Base-by-base conservation (phyloP, 257 asterid genomes). In the Verbena officinalis region DNA sequence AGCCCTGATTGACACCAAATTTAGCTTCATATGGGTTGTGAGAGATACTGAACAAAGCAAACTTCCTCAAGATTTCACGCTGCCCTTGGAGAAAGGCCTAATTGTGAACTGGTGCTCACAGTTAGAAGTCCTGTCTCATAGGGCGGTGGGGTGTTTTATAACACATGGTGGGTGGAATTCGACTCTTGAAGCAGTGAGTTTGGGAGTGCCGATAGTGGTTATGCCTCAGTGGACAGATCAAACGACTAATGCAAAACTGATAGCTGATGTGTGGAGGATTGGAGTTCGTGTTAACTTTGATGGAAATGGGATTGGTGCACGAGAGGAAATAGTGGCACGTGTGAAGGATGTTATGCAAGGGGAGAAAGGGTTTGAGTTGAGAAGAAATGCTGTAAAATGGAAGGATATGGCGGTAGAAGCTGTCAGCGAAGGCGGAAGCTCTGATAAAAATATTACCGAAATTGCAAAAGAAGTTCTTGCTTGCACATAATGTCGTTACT, bases 121-220 rank as follows among this genome's bases (percentile, higher is more conserved):
- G 5, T 23, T 62, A 1, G 59, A 73, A 17, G 68, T 68, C 1
- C 59, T 86, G 48, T 38, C 77, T 0, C 77, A 77, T 15, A 38
- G 51, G 4, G 78, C 79, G 24, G 61, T 79, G 24, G 82, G 88
- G 52, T 65, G 86, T 21, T 86, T 86, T 50, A 3, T 83, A 2
- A 57, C 80, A 0, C 90, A 86, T 15, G 48, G 90, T 45, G 93
- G 93, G 0, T 85, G 89, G 89, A 83, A 85, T 53, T 85, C 87
- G 34, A 82, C 87, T 0, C 7, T 80, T 6, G 89, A 86, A 34
- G 87, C 83, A 0, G 11, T 83, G 59, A 21, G 66, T 15, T 15
- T 69, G 55, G 86, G 86, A 0, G 79, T 71, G 30, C 79, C 81
- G 0, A 64, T 75, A 77, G 81, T 77, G 70, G 73, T 17, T 2